Conservation (phyloP, 208 protist species). For the Trichomonas vaginalis region DNA sequence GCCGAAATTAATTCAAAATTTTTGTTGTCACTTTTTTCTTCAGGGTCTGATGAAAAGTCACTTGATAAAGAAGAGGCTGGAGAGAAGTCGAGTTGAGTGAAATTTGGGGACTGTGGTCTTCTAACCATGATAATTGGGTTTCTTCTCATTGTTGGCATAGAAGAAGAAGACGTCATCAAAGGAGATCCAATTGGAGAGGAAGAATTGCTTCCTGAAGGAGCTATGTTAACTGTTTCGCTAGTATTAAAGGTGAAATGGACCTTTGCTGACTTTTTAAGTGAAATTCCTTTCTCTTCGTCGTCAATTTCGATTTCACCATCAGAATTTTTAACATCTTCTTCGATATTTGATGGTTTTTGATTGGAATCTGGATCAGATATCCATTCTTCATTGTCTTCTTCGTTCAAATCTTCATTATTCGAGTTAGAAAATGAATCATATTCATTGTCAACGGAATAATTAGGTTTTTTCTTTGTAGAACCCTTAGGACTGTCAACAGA, state of each 20-base stretch:
- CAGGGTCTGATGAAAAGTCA: not conserved
- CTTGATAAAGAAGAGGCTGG: not conserved
- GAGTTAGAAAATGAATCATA: not conserved
- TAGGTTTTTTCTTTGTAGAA: not conserved
- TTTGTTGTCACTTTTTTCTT: not conserved
- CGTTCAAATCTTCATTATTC: not conserved
- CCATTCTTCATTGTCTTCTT: not conserved
- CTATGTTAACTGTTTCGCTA: not conserved
- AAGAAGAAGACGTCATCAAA: not conserved
- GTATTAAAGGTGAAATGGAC: not conserved
- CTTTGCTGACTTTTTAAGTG: not conserved
- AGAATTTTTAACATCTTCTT: not conserved
- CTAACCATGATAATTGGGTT: not conserved
- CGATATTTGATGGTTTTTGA: too few species aligned
- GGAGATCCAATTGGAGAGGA: not conserved
- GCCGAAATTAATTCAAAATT: too few species aligned
- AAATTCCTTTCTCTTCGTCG: not conserved
- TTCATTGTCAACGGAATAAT: not conserved
- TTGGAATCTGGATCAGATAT: too few species aligned
- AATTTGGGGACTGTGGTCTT: not conserved
- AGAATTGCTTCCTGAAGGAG: not conserved
- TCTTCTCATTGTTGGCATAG: not conserved
- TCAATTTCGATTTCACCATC: not conserved
- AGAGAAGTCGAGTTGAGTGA: not conserved
- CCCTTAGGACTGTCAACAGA: not conserved